These are phyloP conservation scores for Dactylellina cionopaga DNA, from an alignment of 2,329 filamentous ascomycete species.

Conservation along the genomic window DNA sequence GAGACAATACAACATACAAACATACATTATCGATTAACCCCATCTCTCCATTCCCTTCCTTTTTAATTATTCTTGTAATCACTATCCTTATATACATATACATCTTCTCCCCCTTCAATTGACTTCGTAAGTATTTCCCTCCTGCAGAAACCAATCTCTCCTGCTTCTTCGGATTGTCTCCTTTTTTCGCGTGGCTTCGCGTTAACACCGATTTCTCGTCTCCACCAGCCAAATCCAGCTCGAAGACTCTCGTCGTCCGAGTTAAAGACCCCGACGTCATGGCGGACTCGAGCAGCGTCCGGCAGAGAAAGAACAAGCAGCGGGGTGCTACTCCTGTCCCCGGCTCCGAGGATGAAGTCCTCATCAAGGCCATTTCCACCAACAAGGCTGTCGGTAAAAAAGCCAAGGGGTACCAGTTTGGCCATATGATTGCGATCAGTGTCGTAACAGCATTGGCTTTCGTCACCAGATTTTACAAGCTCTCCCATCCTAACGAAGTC, in stretches of 20 bases:
- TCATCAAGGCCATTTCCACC: slow-evolving; percentile 30
- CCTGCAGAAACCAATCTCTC: neutral
- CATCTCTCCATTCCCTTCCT: neutral
- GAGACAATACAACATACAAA: neutral
- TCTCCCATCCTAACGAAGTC: slow-evolving; percentile 93
- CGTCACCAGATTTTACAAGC: slow-evolving; percentile 92
- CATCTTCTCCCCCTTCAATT: slow-evolving; percentile 2
- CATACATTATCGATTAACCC: slow-evolving; percentile 20
- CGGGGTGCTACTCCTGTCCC: slow-evolving; percentile 44
- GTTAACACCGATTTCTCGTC: slow-evolving; percentile 14
- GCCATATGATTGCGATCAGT: slow-evolving; percentile 81
- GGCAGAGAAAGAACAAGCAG: slow-evolving; percentile 56
- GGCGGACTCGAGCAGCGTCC: slow-evolving; percentile 55
- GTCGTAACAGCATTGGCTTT: slow-evolving; percentile 87
- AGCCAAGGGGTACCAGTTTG: slow-evolving; percentile 66
- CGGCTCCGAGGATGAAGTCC: slow-evolving; percentile 52
- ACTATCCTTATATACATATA: too few relatives aligned
- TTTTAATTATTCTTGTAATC: too few relatives aligned
- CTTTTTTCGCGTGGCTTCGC: neutral
- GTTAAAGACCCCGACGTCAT: slow-evolving; percentile 41
- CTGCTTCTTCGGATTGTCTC: neutral
- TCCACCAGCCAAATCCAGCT: slow-evolving; percentile 32
- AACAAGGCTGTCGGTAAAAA: slow-evolving; percentile 16
- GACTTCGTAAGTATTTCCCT: neutral
- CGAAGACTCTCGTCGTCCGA: slow-evolving; percentile 5